These are phyloP conservation scores for Trichoderma pleuroti DNA, from an alignment of 2,329 filamentous ascomycete species.

Conservation along the genomic window DNA sequence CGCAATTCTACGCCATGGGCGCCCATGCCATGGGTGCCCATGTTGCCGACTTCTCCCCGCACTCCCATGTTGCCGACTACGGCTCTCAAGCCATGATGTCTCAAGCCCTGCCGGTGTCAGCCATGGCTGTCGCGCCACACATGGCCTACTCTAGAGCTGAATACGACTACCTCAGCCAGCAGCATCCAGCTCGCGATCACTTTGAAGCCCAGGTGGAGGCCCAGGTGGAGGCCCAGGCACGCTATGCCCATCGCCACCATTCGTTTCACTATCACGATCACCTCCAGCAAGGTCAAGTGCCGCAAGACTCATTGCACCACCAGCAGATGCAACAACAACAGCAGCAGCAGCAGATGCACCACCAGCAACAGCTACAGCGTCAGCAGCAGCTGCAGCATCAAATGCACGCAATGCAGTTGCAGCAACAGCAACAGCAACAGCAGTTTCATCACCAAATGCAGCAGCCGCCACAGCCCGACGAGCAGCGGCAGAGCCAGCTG, in stretches of 20 bases:
- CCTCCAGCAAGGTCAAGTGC: not conserved
- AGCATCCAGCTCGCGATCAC: not conserved
- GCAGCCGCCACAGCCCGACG: not conserved
- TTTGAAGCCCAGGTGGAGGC: not conserved
- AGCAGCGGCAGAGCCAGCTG: not conserved
- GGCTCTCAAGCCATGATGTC: not conserved
- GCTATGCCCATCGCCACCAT: not conserved
- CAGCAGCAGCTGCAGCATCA: not conserved
- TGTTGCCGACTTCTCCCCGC: not conserved
- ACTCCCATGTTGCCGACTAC: not conserved
- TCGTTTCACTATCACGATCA: not conserved
- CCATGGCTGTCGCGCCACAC: not conserved
- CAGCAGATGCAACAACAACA: not conserved
- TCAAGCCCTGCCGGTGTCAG: not conserved
- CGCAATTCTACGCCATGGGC: not conserved
- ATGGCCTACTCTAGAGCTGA: not conserved
- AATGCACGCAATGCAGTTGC: not conserved
- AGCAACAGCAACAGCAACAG: not conserved
- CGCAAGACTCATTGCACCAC: not conserved
- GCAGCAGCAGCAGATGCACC: not conserved
- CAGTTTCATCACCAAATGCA: not conserved
- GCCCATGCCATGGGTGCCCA: not conserved
- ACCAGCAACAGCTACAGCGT: not conserved
- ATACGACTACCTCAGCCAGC: not conserved
- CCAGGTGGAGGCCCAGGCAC: not conserved